Evolutionary conservation across 2,329 filamentous ascomycete species (phyloP).

Genomic region (Cercospora zeina): DNA sequence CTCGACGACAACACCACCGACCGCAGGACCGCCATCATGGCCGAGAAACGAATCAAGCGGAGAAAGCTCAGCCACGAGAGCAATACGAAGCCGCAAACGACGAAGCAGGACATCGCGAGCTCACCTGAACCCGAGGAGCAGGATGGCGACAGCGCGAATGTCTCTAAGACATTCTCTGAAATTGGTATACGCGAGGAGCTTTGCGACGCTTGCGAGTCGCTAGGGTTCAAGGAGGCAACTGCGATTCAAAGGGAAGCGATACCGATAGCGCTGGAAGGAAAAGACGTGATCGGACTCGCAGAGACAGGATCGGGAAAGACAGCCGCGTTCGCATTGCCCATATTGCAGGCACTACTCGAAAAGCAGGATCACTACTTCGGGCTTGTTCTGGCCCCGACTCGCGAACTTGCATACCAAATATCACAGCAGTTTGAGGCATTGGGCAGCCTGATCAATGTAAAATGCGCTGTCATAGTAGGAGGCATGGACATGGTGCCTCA

Average conservation of each 20-base stretch:
- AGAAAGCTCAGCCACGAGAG: conserved; percentile 42
- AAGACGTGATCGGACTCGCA: conserved; percentile 89
- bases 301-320: conserved; percentile 97
- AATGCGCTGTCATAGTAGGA: conserved; percentile 77
- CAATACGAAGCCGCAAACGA: background rate
- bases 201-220: conserved; percentile 79
- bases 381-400: conserved; percentile 88
- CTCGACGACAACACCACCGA: background rate
- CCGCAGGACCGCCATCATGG: conserved; percentile 37
- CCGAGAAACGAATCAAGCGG: conserved; percentile 43
- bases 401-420: conserved; percentile 91
- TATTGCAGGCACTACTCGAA: conserved; percentile 85
- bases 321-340: conserved; percentile 88
- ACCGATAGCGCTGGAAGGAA: conserved; percentile 72
- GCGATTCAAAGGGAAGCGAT: conserved; percentile 87
- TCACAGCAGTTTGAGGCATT: conserved; percentile 83
- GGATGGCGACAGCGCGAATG: conserved; percentile 27
- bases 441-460: conserved; percentile 82
- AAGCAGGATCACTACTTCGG: conserved; percentile 83
- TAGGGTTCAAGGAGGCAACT: conserved; percentile 83
- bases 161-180: conserved; percentile 63
- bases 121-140: conserved; percentile 24
- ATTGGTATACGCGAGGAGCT: conserved; percentile 80
- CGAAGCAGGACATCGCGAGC: background rate
- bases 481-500: conserved; percentile 96